Conservation (phyloP, 805 yeast genomes). For the Yarrowia sp. region DNA sequence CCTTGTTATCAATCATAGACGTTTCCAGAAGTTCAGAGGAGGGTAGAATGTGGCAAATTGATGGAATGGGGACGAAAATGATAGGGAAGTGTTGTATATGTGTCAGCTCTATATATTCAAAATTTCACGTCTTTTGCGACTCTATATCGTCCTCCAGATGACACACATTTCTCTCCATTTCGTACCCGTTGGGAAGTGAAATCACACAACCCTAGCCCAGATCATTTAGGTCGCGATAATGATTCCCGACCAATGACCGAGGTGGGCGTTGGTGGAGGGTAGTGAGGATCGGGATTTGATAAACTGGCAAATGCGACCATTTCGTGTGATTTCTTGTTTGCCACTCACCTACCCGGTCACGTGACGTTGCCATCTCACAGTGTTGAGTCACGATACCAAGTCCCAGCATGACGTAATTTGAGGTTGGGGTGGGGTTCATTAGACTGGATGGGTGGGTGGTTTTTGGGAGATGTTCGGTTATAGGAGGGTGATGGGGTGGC, state of each 20-base stretch:
- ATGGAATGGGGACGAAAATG: background rate
- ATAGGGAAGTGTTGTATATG: no score
- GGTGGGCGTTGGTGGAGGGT: background rate
- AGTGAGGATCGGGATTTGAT: no score
- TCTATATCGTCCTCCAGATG: background rate
- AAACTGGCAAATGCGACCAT: no score
- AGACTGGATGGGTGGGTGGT: no score
- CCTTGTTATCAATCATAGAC: slow-evolving; percentile 32
- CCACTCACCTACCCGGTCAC: background rate
- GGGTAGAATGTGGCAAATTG: background rate
- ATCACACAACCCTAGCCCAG: slow-evolving; percentile 19
- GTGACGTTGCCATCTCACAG: background rate
- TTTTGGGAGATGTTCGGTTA: no score
- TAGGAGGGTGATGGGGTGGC: background rate
- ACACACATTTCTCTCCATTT: background rate
- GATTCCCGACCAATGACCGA: slow-evolving; percentile 34
- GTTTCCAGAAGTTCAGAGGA: background rate
- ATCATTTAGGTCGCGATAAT: background rate
- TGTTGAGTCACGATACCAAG: slow-evolving; percentile 3
- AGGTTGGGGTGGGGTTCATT: background rate
- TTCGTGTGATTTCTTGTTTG: background rate
- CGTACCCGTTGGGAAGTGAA: slow-evolving; percentile 16
- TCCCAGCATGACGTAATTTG: slow-evolving; percentile 6
- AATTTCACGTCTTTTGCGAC: background rate
- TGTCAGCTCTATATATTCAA: background rate